Percentiles rank a stretch among this genome's conserved stretches.
These are phyloP conservation scores for Saturnispora silvae DNA, from an alignment of 805 yeast genomes.

Conservation along the genomic window DNA sequence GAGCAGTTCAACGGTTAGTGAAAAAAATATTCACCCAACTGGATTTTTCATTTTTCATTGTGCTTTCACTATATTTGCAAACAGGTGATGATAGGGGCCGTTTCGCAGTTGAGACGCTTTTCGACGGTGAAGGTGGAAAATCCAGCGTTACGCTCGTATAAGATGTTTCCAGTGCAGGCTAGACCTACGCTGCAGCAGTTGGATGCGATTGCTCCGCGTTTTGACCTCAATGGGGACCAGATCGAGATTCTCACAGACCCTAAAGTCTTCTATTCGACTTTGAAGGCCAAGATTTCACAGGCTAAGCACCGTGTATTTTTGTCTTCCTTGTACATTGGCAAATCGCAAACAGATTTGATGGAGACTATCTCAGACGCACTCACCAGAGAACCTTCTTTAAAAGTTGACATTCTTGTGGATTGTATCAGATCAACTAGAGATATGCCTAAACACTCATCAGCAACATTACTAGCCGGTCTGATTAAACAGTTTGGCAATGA, in stretches of 20 bases:
- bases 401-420: slow-evolving; percentile 69
- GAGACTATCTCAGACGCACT: slow-evolving; percentile 53
- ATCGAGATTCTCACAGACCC: slow-evolving; percentile 61
- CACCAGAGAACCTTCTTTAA: slow-evolving; percentile 43
- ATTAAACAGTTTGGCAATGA: slow-evolving; percentile 50
- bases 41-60: too few relatives aligned
- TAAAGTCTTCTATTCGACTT: slow-evolving; percentile 51
- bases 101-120: slow-evolving; percentile 9
- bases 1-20: too few relatives aligned
- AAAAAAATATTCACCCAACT: too few relatives aligned
- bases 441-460: slow-evolving; percentile 70
- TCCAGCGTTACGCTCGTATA: slow-evolving; percentile 16
- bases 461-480: slow-evolving; percentile 58
- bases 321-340: slow-evolving; percentile 82
- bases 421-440: slow-evolving; percentile 91
- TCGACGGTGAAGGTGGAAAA: slow-evolving; percentile 22
- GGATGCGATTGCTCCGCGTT: slow-evolving; percentile 59
- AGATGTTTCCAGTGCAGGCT: slow-evolving; percentile 20
- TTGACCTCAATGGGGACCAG: slow-evolving; percentile 43
- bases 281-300: slow-evolving; percentile 48
- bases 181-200: slow-evolving; percentile 33
- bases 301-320: slow-evolving; percentile 67
- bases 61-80: too few relatives aligned
- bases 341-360: slow-evolving; percentile 65
- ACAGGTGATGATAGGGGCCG: not conserved